phyloP scores from a whole-genome alignment of 805 yeast genomes.

The Sungouiozyma intestinalis region DNA sequence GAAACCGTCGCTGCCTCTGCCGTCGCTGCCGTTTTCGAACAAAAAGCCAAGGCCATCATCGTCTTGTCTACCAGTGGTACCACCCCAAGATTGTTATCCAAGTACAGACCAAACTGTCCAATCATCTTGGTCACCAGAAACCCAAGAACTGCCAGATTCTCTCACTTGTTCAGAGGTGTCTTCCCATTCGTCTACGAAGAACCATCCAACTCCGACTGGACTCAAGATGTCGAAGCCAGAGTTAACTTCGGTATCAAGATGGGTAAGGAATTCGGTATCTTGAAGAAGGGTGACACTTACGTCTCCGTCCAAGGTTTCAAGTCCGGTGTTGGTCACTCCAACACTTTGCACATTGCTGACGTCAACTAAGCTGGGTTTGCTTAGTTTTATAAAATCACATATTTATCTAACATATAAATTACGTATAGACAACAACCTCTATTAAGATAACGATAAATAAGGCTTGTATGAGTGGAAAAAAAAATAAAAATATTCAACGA shows the following conservation, averaged over 20 bases:
- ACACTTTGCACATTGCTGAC: slow-evolving; percentile 87
- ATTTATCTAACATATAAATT: not conserved
- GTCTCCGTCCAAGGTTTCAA: slow-evolving; percentile 98
- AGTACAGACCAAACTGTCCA: slow-evolving; percentile 96
- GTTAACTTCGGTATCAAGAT: slow-evolving; percentile 85
- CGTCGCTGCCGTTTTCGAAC: slow-evolving; percentile 93
- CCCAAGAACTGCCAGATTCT: slow-evolving; percentile 83
- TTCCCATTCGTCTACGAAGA: slow-evolving; percentile 85
- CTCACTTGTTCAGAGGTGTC: slow-evolving; percentile 96
- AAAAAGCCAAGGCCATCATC: slow-evolving; percentile 91
- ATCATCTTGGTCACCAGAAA: slow-evolving; percentile 97
- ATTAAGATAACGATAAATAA: not conserved
- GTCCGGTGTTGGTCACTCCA: slow-evolving; percentile 97
- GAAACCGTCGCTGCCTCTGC: slow-evolving; percentile 98
- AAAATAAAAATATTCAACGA: too few species aligned
- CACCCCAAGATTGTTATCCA: slow-evolving; percentile 91
- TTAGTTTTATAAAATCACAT: not conserved
- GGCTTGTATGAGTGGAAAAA: not conserved
- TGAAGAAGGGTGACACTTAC: slow-evolving; percentile 77
- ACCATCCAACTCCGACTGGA: slow-evolving; percentile 66
- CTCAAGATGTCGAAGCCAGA: slow-evolving; percentile 91
- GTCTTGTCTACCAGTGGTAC: slow-evolving; percentile 92
- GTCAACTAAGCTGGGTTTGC: slow-evolving; percentile 35
- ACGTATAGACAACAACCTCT: not conserved
- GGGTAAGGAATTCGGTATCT: slow-evolving; percentile 78